These are phyloP conservation scores for Phytophthora podocarpi DNA, from an alignment of 352 stramenopile species.

Conservation along the genomic window DNA sequence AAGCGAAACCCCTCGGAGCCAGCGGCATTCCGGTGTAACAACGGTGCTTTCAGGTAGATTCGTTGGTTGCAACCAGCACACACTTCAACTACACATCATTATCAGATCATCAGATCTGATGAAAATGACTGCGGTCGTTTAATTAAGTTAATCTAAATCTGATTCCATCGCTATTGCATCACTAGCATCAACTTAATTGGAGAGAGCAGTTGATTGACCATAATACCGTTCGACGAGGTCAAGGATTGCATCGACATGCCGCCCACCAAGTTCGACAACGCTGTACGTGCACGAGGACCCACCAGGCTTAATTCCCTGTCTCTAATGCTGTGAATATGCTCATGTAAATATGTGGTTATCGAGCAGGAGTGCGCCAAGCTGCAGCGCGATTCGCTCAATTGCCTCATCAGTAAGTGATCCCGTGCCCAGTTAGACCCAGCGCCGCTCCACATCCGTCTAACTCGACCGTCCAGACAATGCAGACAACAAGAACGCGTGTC, in stretches of 20 bases:
- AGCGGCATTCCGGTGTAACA: slow-evolving; percentile 6
- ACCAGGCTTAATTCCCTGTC: background rate
- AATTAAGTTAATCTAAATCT: too few relatives aligned
- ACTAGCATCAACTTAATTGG: too few relatives aligned
- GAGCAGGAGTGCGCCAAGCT: slow-evolving; percentile 66
- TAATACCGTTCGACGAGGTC: background rate
- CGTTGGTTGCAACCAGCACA: too few relatives aligned
- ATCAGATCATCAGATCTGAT: too few relatives aligned
- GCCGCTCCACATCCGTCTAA: background rate
- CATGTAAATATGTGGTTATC: background rate
- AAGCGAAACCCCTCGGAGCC: slow-evolving; percentile 14
- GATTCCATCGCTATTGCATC: too few relatives aligned
- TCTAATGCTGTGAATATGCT: background rate
- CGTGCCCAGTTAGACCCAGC: background rate
- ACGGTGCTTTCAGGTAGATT: slow-evolving; percentile 2
- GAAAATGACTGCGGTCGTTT: too few relatives aligned
- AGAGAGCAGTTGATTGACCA: too few relatives aligned
- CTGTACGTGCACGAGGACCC: slow-evolving; percentile 18
- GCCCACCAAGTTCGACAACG: slow-evolving; percentile 54
- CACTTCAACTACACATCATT: too few relatives aligned
- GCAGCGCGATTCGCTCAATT: slow-evolving; percentile 75
- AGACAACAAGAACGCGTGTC: slow-evolving; percentile 48
- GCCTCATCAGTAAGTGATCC: slow-evolving; percentile 50
- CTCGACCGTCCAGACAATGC: slow-evolving; percentile 46
- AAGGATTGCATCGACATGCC: slow-evolving; percentile 6